Evolutionary conservation across 2,329 filamentous ascomycete species (phyloP), one percentile per base, ranked within the genome.

Genomic region (Cadophora sp.): DNA sequence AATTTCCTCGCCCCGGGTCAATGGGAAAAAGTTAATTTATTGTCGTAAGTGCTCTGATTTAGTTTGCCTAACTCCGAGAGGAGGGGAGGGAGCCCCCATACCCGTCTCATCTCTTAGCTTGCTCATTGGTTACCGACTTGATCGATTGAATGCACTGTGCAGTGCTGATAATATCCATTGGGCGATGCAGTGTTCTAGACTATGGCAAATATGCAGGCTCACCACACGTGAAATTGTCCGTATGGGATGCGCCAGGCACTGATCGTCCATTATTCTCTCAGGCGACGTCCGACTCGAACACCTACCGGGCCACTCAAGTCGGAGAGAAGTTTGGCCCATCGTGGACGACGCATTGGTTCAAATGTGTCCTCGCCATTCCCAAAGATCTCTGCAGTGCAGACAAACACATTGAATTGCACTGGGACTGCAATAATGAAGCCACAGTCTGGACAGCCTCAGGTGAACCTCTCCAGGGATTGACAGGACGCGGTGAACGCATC

Each of bases 271-370:
- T 91, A 3, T 99, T 99, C 82, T 82, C 94, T 70, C 93, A 97
- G 65, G 95, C 94, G 6, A 83, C 85, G 19, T 83, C 83, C 58
- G 22, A 59, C 22, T 59, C 34, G 12, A 89, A 97, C 73, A 82
- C 90, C 6, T 99, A 95, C 82, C 86, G 86, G 61, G 86, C 90
- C 59, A 92, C 94, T 8, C 83, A 87, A 22, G 89, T 94, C 65
- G 94, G 95, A 68, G 86, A 91, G 67, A 88, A 84, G 7, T 98
- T 98, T 74, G 96, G 96, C 0, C 96, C 96, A 1, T 96, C 94
- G 37, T 99, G 96, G 96, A 92, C 94, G 1, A 99, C 96, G 8
- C 96, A 98, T 80, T 99, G 96, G 96, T 97, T 99, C 86, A 92
- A 89, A 75, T 87, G 97, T 66, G 83, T 90, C 65, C 82, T 99